phyloP scores from a whole-genome alignment of 768 basidiomycete species.

The Dendrothele bispora region DNA sequence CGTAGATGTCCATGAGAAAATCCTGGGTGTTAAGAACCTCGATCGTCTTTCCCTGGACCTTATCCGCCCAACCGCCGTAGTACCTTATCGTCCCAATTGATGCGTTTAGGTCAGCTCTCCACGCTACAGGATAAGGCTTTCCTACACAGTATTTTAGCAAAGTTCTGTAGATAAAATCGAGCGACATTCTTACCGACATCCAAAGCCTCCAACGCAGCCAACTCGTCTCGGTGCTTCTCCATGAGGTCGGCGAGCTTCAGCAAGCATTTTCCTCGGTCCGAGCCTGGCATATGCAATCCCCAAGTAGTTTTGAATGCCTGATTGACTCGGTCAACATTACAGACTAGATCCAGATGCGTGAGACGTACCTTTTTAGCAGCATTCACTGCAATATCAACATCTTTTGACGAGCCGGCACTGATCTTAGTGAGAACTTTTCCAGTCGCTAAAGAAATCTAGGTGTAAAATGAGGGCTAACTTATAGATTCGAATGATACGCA shows the following conservation, averaged over 20 bases:
- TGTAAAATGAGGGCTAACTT: background rate
- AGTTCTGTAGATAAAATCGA: background rate
- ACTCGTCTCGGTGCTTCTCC: constrained; percentile 40
- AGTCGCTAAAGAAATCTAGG: constrained; percentile 37
- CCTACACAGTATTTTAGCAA: constrained; percentile 8
- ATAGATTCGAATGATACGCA: constrained; percentile 10
- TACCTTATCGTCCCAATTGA: constrained; percentile 38
- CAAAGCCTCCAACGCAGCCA: constrained; percentile 46
- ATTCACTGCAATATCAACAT: constrained; percentile 65
- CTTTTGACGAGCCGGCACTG: constrained; percentile 54
- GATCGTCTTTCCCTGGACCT: constrained; percentile 44
- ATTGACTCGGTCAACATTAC: no score
- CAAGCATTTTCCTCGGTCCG: constrained; percentile 35
- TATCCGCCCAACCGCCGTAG: constrained; percentile 57
- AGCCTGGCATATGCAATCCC: constrained; percentile 39
- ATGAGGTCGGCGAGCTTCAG: constrained; percentile 48
- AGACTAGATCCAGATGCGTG: no score
- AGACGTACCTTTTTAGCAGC: constrained; percentile 48
- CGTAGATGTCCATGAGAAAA: no score
- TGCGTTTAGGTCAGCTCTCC: constrained; percentile 10
- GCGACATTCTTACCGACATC: constrained; percentile 32
- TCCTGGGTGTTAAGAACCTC: constrained; percentile 18
- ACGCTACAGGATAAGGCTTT: constrained; percentile 18
- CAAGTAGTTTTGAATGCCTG: constrained; percentile 34
- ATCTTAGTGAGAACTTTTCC: constrained; percentile 57